Evolutionary conservation across 345 rosid species (phyloP).

Genomic region (Firmiana major): DNA sequence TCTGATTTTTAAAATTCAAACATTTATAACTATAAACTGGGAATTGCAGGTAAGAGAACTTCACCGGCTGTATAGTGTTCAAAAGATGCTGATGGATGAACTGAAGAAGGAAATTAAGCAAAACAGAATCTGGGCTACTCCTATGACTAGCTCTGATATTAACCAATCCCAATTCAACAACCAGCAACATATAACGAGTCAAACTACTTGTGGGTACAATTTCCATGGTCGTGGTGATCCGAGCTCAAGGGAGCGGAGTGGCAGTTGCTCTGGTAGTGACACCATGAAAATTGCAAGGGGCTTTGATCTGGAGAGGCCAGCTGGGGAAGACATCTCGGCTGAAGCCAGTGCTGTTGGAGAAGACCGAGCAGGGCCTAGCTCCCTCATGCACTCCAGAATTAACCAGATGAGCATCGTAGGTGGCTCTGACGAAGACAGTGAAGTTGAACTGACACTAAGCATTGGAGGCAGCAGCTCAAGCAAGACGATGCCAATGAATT

Average conservation of each 20-base stretch:
- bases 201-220: constrained; percentile 12
- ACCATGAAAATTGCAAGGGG: constrained; percentile 24
- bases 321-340: constrained; percentile 33
- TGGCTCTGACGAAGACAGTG: constrained; percentile 39
- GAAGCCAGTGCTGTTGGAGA: constrained; percentile 23
- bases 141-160: constrained; percentile 16
- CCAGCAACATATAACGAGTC: constrained; percentile 20
- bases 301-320: constrained; percentile 48
- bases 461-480: constrained; percentile 42
- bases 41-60: constrained; percentile 74
- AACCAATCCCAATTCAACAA: constrained; percentile 20
- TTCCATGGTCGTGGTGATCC: constrained; percentile 22
- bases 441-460: constrained; percentile 66
- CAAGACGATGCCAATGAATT: constrained; percentile 18
- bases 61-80: constrained; percentile 68
- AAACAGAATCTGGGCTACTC: constrained; percentile 27
- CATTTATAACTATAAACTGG: too few relatives aligned
- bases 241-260: constrained; percentile 46
- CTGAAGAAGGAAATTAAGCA: constrained; percentile 40
- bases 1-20: too few relatives aligned
- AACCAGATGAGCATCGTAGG: constrained; percentile 19
- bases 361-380: constrained; percentile 32
- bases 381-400: background rate
- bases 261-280: constrained; percentile 45
- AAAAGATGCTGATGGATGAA: constrained; percentile 63